Conservation (phyloP, 2,329 filamentous ascomycete genomes). For the Fusarium pininemorale region DNA sequence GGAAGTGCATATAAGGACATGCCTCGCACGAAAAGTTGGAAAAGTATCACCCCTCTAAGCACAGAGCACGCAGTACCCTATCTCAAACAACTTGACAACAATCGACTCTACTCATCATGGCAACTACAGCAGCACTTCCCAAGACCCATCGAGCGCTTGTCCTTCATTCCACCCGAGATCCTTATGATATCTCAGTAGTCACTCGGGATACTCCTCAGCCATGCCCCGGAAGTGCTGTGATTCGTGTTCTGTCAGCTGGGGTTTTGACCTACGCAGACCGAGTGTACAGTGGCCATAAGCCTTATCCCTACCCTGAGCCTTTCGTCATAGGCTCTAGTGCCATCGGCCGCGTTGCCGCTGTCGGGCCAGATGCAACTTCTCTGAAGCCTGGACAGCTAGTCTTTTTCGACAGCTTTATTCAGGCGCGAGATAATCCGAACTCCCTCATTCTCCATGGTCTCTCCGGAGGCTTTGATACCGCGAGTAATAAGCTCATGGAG, state of each 20-base stretch:
- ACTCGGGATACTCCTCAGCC: background rate
- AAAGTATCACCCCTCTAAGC: accelerated
- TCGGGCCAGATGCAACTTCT: background rate
- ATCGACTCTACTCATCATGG: background rate
- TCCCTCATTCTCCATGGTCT: background rate
- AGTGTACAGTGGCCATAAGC: background rate
- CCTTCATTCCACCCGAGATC: background rate
- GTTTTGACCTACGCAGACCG: background rate
- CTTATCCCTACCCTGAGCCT: background rate
- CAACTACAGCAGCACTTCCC: background rate
- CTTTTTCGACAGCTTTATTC: conserved; percentile 1
- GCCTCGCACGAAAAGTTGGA: background rate
- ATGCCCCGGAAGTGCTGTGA: background rate
- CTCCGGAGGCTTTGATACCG: background rate
- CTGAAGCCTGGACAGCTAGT: background rate
- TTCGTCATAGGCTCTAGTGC: background rate
- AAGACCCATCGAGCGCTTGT: background rate
- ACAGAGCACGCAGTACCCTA: background rate
- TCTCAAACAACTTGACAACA: background rate
- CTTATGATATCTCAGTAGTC: background rate
- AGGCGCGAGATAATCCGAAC: background rate
- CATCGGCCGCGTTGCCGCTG: background rate
- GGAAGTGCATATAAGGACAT: background rate
- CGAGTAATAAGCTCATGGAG: background rate
- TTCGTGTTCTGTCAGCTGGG: background rate